Percentiles rank a stretch among this genome's conserved stretches.
phyloP scores from a whole-genome alignment of 495 filamentous ascomycete genomes.

The Xylaria sp. region DNA sequence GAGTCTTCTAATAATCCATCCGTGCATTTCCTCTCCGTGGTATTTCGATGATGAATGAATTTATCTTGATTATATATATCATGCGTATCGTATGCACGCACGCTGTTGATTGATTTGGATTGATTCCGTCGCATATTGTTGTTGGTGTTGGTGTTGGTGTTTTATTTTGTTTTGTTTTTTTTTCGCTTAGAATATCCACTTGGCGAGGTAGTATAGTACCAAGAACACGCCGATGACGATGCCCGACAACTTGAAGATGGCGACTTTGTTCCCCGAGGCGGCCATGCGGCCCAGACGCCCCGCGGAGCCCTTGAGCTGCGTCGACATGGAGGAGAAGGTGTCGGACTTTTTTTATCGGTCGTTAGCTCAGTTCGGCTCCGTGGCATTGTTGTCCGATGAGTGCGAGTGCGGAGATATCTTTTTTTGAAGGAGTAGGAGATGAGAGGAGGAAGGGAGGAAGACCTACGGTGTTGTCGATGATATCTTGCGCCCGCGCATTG shows the following conservation, averaged over 20 bases:
- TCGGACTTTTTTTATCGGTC: conserved; percentile 49
- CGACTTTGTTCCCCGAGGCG: conserved; percentile 85
- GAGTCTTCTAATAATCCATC: neutral
- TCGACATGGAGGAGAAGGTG: conserved; percentile 65
- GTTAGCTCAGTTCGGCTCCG: neutral
- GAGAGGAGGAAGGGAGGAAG: neutral
- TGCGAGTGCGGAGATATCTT: neutral
- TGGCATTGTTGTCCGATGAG: neutral
- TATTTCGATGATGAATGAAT: neutral
- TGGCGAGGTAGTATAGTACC: conserved; percentile 73
- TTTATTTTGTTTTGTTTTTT: neutral
- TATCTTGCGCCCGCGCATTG: conserved; percentile 82
- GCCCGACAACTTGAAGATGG: conserved; percentile 85
- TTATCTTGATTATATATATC: neutral
- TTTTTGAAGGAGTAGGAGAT: too few relatives aligned
- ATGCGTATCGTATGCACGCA: neutral
- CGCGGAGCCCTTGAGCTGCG: conserved; percentile 82
- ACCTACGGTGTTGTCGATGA: conserved; percentile 85
- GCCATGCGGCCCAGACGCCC: conserved; percentile 91
- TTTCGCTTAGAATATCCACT: conserved; percentile 66
- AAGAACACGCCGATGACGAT: conserved; percentile 80
- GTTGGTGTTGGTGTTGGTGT: neutral
- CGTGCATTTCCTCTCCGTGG: neutral
- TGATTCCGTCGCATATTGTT: neutral
- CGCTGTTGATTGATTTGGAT: too few relatives aligned